A percentile compares a stretch with the other conserved stretches of the same genome.
These are phyloP conservation scores for Sugiyamaella novakii DNA, from an alignment of 1,139 yeast genomes.

Conservation along the genomic window DNA sequence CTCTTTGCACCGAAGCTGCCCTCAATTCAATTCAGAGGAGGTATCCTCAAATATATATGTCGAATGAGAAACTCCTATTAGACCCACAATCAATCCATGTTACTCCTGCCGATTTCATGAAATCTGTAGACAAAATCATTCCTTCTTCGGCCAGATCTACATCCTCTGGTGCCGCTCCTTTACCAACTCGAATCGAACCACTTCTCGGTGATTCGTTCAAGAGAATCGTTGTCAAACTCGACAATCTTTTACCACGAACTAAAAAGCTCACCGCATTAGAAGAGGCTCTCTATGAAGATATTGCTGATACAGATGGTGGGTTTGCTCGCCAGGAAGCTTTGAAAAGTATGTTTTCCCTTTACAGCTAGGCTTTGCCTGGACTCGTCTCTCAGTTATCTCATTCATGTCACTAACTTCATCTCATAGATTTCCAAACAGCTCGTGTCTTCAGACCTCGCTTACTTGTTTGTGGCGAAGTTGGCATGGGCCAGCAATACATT, in stretches of 20 bases:
- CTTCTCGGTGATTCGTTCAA: conserved; percentile 56
- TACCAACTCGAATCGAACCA: conserved; percentile 73
- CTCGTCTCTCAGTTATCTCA: too few relatives aligned
- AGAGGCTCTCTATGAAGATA: conserved; percentile 68
- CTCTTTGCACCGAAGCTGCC: conserved; percentile 95
- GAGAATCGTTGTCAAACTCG: conserved; percentile 53
- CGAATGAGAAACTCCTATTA: conserved; percentile 71
- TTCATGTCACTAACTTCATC: not conserved
- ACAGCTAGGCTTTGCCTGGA: too few relatives aligned
- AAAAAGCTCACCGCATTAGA: conserved; percentile 63
- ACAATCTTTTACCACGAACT: conserved; percentile 63
- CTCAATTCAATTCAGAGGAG: conserved; percentile 85
- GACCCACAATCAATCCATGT: conserved; percentile 74
- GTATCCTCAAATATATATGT: conserved; percentile 88
- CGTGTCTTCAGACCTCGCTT: conserved; percentile 83
- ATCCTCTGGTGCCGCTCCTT: conserved; percentile 70
- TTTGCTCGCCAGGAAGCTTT: conserved; percentile 65
- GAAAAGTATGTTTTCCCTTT: conserved; percentile 46
- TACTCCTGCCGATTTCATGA: conserved; percentile 82
- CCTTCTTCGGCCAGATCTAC: conserved; percentile 93
- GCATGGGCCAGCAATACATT: conserved; percentile 86
- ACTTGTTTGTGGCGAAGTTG: conserved; percentile 70
- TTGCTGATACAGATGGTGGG: conserved; percentile 64
- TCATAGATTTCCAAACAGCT: conserved; percentile 50
- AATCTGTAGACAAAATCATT: conserved; percentile 80